Base-by-base conservation (phyloP, 1,284 basidiomycete species). In the Abortiporus biennis region DNA sequence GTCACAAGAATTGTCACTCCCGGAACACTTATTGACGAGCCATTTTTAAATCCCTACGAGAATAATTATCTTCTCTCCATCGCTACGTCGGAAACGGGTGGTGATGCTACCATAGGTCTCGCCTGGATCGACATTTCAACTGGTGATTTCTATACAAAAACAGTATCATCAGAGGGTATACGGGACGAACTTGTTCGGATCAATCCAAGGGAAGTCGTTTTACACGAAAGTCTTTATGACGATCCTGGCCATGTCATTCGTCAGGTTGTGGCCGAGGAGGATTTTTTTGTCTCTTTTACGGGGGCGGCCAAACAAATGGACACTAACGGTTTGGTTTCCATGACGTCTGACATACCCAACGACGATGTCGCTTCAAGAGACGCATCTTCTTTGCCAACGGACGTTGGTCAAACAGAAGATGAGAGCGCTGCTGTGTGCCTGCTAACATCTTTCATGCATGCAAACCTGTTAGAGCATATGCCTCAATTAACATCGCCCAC, bases 71-170 rank as follows among this genome's bases (percentile, higher is more conserved):
- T 97, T 25, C 74, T 96, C 19, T 77, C 92, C 6, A 68, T 94
- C 33, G 66, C 69, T n/a, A 27, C 63, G 3, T 45, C 42, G 37
- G 19, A 42, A 22, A 8, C 25, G 8, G 9, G 13, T 12, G 2
- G 25, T 12, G 27, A 42, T 1, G 24, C 17, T 16, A 24, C 42
- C 15, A 47, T 43, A 9, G 87, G 85, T 3, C 65, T 96, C 23
- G 91, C 92, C 2, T 96, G 92, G 83, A 91, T 91, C 21, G 94
- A 97, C 58, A 78, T 94, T n/a, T 93, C 92, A 3, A 96, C 93
- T 0, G 92, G 93, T 47, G 90, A 94, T 55, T 92, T 94, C 62
- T 93, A 88, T 61, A 84, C 86, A 1, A 88, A 87, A 53, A 60
- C 63, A 3, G 71, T 76, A 1, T 65, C 69, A 2, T 45, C 72